Base-by-base conservation (phyloP, 1,139 yeast species). In the Kodamaea ohmeri region DNA sequence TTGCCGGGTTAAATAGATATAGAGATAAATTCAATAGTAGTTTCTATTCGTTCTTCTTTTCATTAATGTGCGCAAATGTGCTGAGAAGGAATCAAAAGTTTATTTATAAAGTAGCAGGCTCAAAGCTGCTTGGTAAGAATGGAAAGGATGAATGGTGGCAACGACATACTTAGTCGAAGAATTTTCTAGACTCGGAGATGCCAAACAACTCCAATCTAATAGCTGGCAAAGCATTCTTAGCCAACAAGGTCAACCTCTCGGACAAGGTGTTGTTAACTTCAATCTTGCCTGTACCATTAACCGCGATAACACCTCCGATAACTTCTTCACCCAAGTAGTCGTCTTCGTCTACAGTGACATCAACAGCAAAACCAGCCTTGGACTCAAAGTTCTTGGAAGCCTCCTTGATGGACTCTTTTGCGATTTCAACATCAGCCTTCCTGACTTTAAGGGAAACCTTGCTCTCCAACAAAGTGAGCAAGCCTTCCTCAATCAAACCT, bases 201-300 rank as follows among this genome's bases (percentile, higher is more conserved):
- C 98, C 98, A 62, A 89, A 92, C 58, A 92, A 70, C 55, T 89
- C 95, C 48, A 84, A 71, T 68, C 97, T 83, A 50, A 94, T 83
- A 39, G 90, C 95, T 37, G 99, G 99, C 51, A 94, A 77, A 6
- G 96, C 86, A 55, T 81, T 87, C 60, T 85, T 85, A 34, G 86
- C 76, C 56, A 92, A 74, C 47, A 94, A 70, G 55, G 80, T 77
- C 58, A 92, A 78, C 67, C 99, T 86, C 71, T 90, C 97, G 56
- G 88, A 96, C 56, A 94, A 76, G 28, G 98, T 90, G 70, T 92
- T 92, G 66, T 87, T 74, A 42, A 92, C 88, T 52, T 83, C 90
- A 51, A 94, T 90, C 67, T 85, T 88, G 40, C 95, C 95, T 25
- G 77, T 60, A 31, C 76, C 76, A 57, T 84, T 86, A 43, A 75